These are phyloP conservation scores for Vigna nakashimae DNA, from an alignment of 306 rosid species.

Conservation along the genomic window DNA sequence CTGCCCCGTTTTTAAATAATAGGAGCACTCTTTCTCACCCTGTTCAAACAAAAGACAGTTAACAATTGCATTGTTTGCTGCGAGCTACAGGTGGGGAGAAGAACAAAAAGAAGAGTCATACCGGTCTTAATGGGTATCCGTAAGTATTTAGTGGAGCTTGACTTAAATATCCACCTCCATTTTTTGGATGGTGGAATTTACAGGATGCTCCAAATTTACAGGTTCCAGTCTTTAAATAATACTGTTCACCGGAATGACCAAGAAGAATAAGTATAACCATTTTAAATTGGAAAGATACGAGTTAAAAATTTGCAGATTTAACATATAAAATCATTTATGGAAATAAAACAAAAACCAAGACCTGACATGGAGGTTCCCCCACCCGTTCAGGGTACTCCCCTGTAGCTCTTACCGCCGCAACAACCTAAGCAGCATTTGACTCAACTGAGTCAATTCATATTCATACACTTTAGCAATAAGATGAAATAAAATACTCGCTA, in stretches of 20 bases:
- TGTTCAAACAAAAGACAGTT: conserved; percentile 47
- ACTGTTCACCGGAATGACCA: conserved; percentile 53
- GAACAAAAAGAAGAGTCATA: conserved; percentile 43
- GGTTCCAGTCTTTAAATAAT: conserved; percentile 87
- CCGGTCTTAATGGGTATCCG: conserved; percentile 86
- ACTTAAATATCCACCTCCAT: conserved; percentile 78
- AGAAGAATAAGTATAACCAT: conserved; percentile 24
- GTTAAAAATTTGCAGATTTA: conserved; percentile 3
- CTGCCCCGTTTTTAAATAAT: conserved; percentile 97
- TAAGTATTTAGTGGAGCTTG: conserved; percentile 81
- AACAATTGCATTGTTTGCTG: conserved; percentile 26
- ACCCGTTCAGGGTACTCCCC: conserved; percentile 91
- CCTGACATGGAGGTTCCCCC: conserved; percentile 92
- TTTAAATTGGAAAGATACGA: not conserved
- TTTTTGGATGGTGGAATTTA: conserved; percentile 90
- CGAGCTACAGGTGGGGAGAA: not conserved
- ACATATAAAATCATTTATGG: conserved; percentile 20
- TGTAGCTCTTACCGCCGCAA: conserved; percentile 84
- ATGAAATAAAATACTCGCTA: not conserved
- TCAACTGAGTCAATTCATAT: conserved; percentile 29
- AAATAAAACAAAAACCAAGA: conserved; percentile 20
- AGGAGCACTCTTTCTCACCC: conserved; percentile 97
- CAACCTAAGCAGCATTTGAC: conserved; percentile 61
- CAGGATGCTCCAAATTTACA: conserved; percentile 96
- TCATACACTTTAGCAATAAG: not conserved